Percentiles rank a stretch among this genome's conserved stretches.
phyloP scores from a whole-genome alignment of 805 yeast species.

The Cyberlindnera saturnus region DNA sequence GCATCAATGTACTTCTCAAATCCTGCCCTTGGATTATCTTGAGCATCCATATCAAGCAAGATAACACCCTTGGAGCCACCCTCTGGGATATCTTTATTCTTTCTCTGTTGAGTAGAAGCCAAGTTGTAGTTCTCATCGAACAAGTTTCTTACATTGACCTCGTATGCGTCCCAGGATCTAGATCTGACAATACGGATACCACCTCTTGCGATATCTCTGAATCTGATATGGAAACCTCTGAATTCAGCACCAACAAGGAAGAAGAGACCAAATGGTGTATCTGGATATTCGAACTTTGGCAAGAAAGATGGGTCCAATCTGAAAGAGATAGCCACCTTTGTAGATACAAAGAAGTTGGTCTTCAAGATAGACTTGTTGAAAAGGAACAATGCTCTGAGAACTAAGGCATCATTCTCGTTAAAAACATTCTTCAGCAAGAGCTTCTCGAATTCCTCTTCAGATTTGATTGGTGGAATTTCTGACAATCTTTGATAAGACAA shows the following conservation, averaged over 20 bases:
- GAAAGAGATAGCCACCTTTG: constrained; percentile 93
- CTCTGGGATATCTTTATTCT: constrained; percentile 97
- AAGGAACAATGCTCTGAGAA: constrained; percentile 71
- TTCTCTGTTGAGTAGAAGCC: constrained; percentile 93
- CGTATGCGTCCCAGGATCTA: constrained; percentile 77
- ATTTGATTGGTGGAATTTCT: constrained; percentile 67
- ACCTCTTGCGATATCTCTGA: constrained; percentile 96
- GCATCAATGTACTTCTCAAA: constrained; percentile 93
- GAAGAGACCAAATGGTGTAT: constrained; percentile 90
- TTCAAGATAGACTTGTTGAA: constrained; percentile 86
- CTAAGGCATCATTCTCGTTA: constrained; percentile 71
- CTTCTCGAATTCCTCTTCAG: constrained; percentile 68
- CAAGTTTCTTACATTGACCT: constrained; percentile 76
- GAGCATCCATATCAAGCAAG: constrained; percentile 63
- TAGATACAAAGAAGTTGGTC: constrained; percentile 89
- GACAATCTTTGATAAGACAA: constrained; percentile 81
- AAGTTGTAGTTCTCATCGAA: constrained; percentile 95
- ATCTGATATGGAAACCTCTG: constrained; percentile 95
- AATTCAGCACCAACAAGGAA: constrained; percentile 94
- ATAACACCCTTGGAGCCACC: constrained; percentile 99
- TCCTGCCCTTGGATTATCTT: constrained; percentile 73
- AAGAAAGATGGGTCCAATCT: constrained; percentile 82
- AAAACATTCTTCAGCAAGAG: constrained; percentile 64
- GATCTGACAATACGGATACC: constrained; percentile 95
- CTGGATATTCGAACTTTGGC: constrained; percentile 84